A percentile compares a stretch with the other conserved stretches of the same genome.
Conservation (phyloP, 306 rosid genomes). For the Begonia peltatifolia region DNA sequence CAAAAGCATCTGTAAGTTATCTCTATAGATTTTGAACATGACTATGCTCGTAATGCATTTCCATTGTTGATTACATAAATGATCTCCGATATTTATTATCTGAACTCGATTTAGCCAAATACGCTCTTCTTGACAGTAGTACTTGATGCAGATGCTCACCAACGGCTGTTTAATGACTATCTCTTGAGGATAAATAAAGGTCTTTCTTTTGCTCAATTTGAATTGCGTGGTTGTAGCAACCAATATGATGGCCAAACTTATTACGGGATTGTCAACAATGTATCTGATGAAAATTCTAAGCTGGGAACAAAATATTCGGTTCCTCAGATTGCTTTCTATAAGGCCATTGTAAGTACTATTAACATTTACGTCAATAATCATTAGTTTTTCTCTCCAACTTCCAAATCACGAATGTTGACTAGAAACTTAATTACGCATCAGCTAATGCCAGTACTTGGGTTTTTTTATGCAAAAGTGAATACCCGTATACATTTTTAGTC, state of each 20-base stretch:
- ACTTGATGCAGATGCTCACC: conserved; percentile 34
- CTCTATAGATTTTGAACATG: too few relatives aligned
- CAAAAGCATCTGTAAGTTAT: too few relatives aligned
- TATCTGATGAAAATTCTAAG: conserved; percentile 80
- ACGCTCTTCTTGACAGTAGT: conserved; percentile 7
- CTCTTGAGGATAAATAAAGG: conserved; percentile 74
- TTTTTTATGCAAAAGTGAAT: too few relatives aligned
- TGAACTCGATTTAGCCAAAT: not conserved
- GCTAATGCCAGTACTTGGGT: too few relatives aligned
- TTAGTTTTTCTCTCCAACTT: too few relatives aligned
- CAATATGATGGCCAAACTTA: conserved; percentile 76
- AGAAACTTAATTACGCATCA: too few relatives aligned
- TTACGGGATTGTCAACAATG: conserved; percentile 76
- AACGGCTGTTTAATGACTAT: conserved; percentile 36
- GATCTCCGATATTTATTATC: not conserved
- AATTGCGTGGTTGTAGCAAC: conserved; percentile 61
- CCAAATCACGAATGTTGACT: too few relatives aligned
- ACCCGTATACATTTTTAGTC: too few relatives aligned
- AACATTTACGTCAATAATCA: too few relatives aligned
- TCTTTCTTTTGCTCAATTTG: conserved; percentile 65
- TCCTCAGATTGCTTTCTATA: conserved; percentile 83
- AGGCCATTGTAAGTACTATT: conserved; percentile 63
- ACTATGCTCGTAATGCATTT: too few relatives aligned
- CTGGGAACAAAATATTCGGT: conserved; percentile 70
- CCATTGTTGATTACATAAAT: not conserved